Conservation (phyloP, 2,329 filamentous ascomycete species). For the Cryphonectria radicalis region DNA sequence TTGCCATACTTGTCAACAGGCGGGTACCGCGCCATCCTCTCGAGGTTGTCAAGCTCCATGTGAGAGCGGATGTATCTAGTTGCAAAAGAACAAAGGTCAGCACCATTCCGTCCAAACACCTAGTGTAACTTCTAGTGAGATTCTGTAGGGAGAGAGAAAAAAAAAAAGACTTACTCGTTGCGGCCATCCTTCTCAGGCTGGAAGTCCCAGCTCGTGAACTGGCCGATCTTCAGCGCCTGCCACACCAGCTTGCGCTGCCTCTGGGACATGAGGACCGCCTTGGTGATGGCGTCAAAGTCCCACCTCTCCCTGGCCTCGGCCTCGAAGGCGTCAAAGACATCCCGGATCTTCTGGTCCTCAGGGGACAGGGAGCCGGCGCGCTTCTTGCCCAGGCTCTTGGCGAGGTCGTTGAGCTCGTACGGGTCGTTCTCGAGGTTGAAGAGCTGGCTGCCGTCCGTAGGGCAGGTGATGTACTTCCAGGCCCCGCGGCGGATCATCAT, state of each 20-base stretch:
- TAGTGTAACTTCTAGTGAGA: no score
- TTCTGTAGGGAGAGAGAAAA: no score
- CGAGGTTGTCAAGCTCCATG: slow-evolving; percentile 79
- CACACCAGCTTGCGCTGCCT: slow-evolving; percentile 79
- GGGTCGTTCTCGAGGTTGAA: slow-evolving; percentile 81
- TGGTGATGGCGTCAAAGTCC: slow-evolving; percentile 79
- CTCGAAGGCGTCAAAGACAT: slow-evolving; percentile 68
- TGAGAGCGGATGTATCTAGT: slow-evolving; percentile 81
- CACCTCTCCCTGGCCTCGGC: slow-evolving; percentile 75
- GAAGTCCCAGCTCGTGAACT: slow-evolving; percentile 84
- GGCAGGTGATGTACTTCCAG: slow-evolving; percentile 91
- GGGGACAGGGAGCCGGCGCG: slow-evolving; percentile 39
- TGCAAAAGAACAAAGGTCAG: background rate
- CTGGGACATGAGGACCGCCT: slow-evolving; percentile 76
- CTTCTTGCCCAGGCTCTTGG: slow-evolving; percentile 47
- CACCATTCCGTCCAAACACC: no score
- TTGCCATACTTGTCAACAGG: slow-evolving; percentile 61
- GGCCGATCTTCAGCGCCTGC: slow-evolving; percentile 76
- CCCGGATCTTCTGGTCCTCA: slow-evolving; percentile 51
- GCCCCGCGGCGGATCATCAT: slow-evolving; percentile 91
- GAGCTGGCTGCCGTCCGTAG: slow-evolving; percentile 81
- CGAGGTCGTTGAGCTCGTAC: slow-evolving; percentile 75
- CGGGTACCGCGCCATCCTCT: slow-evolving; percentile 76
- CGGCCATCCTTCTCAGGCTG: slow-evolving; percentile 73
- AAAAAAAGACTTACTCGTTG: slow-evolving; percentile 61